phyloP scores from a whole-genome alignment of 495 filamentous ascomycete species.

The Letharia columbiana region DNA sequence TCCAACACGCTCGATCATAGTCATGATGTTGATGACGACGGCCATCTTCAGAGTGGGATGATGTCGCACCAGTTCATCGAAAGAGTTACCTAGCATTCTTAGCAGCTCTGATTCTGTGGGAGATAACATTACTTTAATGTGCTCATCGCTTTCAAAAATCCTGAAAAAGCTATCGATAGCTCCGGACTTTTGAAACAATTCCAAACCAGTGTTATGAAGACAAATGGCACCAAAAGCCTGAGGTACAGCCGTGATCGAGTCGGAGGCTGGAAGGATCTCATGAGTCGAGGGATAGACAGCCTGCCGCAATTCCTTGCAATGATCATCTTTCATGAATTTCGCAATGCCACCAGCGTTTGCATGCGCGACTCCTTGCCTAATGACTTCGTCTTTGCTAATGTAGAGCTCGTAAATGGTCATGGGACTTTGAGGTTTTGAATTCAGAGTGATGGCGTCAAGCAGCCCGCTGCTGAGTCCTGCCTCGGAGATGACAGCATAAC shows the following conservation, averaged over 20 bases:
- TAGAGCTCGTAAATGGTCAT: conserved; percentile 11
- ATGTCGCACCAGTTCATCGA: conserved; percentile 91
- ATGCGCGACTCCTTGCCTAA: conserved; percentile 6
- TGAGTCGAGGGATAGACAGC: conserved; percentile 32
- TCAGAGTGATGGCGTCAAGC: conserved; percentile 68
- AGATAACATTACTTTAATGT: conserved; percentile 68
- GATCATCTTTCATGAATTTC: conserved; percentile 12
- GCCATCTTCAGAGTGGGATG: conserved; percentile 73
- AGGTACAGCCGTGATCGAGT: conserved; percentile 79
- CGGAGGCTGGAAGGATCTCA: conserved; percentile 73
- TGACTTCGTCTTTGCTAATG: conserved; percentile 9
- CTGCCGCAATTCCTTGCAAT: conserved; percentile 8
- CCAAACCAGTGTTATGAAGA: conserved; percentile 78
- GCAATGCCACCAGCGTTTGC: conserved; percentile 8
- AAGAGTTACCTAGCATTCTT: conserved; percentile 58
- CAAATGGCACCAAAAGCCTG: conserved; percentile 89
- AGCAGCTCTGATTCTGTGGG: conserved; percentile 31
- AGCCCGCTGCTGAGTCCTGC: conserved; percentile 81
- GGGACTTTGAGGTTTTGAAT: conserved; percentile 32
- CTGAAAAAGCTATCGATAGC: conserved; percentile 83
- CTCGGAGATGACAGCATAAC: conserved; percentile 89
- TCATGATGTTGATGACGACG: conserved; percentile 69
- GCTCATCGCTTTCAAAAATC: conserved; percentile 84
- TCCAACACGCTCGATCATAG: conserved; percentile 73
- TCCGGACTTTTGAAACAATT: conserved; percentile 74